A percentile compares a stretch with the other conserved stretches of the same genome.
phyloP scores from a whole-genome alignment of 257 asterid species.

The Prunella vulgaris region DNA sequence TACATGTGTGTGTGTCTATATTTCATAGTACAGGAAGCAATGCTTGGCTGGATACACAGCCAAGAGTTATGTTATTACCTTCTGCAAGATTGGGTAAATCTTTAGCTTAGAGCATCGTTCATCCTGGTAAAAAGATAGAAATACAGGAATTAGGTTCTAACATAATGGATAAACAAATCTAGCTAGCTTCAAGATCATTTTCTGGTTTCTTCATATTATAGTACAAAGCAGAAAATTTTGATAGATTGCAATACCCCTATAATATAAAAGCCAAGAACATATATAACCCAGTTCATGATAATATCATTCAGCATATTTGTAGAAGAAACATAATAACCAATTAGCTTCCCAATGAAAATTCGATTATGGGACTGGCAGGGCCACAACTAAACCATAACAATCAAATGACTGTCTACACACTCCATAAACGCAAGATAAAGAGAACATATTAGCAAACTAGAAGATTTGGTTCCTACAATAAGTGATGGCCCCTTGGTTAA shows the following conservation, averaged over 20 bases:
- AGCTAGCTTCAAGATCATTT: slow-evolving; percentile 5
- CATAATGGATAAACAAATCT: slow-evolving; percentile 3
- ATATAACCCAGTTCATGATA: neutral
- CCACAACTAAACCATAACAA: neutral
- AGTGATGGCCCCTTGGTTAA: neutral
- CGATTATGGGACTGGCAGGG: slow-evolving; percentile 1
- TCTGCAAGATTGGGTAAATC: slow-evolving; percentile 91
- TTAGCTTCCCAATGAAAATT: neutral
- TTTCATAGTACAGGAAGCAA: neutral
- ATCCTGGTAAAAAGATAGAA: slow-evolving; percentile 53
- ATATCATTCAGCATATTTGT: neutral
- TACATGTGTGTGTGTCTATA: neutral
- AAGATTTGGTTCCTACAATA: neutral
- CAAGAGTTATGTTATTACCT: slow-evolving; percentile 48
- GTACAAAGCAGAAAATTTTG: neutral
- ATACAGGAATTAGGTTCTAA: slow-evolving; percentile 3
- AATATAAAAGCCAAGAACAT: neutral
- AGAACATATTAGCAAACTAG: neutral
- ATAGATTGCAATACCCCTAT: neutral
- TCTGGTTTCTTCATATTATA: neutral
- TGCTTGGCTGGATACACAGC: neutral
- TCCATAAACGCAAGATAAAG: neutral
- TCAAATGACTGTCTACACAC: slow-evolving; percentile 11
- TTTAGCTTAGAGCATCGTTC: slow-evolving; percentile 96
- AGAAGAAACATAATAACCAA: neutral